Percentiles rank a stretch among this genome's conserved stretches.
Evolutionary conservation across 768 basidiomycete species (phyloP).

Genomic region (Kwoniella sp.): DNA sequence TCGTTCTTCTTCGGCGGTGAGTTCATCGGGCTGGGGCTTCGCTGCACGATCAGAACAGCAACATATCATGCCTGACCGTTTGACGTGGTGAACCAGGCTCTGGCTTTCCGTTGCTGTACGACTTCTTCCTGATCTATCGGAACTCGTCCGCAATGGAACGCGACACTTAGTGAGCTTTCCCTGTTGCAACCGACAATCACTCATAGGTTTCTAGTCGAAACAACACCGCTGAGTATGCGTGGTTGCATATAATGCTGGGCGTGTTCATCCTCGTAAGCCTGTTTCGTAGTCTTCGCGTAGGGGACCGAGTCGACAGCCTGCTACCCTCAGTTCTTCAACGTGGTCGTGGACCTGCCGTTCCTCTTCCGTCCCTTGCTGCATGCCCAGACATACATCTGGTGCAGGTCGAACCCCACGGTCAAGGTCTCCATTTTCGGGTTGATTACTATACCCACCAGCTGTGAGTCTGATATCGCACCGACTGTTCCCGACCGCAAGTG

Average conservation of each 20-base stretch:
- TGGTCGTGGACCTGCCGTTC: slow-evolving; percentile 40
- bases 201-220: slow-evolving; percentile 13
- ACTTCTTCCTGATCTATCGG: slow-evolving; percentile 49
- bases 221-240: slow-evolving; percentile 46
- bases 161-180: slow-evolving; percentile 39
- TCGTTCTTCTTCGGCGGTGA: slow-evolving; percentile 47
- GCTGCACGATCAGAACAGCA: neutral
- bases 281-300: neutral
- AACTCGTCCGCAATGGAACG: slow-evolving; percentile 44
- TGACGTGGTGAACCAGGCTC: no score
- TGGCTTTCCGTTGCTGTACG: slow-evolving; percentile 47
- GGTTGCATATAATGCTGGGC: slow-evolving; percentile 44
- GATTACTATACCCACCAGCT: slow-evolving; percentile 45
- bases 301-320: neutral
- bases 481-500: neutral
- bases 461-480: slow-evolving; percentile 23
- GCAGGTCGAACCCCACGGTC: slow-evolving; percentile 44
- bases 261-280: slow-evolving; percentile 32
- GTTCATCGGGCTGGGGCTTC: neutral
- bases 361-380: slow-evolving; percentile 46
- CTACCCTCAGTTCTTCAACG: slow-evolving; percentile 33
- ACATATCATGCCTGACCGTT: no score
- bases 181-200: neutral
- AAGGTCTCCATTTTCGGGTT: slow-evolving; percentile 48
- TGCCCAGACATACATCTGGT: slow-evolving; percentile 50